These are phyloP conservation scores for Capronia americana DNA, from an alignment of 2,329 filamentous ascomycete genomes.

Conservation along the genomic window DNA sequence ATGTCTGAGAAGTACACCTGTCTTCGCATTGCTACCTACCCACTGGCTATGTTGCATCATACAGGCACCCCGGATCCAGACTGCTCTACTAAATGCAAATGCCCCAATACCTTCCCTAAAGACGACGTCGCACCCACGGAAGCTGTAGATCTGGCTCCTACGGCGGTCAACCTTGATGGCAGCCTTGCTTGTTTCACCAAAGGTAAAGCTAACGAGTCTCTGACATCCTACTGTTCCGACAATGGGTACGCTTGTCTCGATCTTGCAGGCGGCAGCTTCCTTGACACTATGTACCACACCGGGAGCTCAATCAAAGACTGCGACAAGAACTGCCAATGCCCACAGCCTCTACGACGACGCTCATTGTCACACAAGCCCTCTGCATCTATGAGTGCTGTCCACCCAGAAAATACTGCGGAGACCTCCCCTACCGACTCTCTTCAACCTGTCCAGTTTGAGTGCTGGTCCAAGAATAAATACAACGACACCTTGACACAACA, in stretches of 20 bases:
- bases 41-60: slow-evolving; percentile 6
- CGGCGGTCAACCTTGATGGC: too few species aligned
- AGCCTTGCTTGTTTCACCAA: too few species aligned
- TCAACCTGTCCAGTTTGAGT: slow-evolving; percentile 1
- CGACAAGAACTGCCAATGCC: too few species aligned
- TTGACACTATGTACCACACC: too few species aligned
- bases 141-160: neutral
- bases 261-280: too few species aligned
- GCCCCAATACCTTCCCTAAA: neutral
- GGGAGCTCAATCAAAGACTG: too few species aligned
- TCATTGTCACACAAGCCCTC: too few species aligned
- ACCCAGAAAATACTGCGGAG: neutral
- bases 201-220: too few species aligned
- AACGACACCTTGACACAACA: slow-evolving; percentile 14
- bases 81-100: neutral
- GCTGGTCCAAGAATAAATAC: slow-evolving; percentile 4
- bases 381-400: neutral
- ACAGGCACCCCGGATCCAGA: neutral
- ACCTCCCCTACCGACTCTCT: neutral
- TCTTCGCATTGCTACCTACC: neutral
- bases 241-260: too few species aligned
- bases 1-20: slow-evolving; percentile 5
- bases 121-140: neutral
- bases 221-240: too few species aligned
- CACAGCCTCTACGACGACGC: too few species aligned